Evolutionary conservation across 768 basidiomycete species (phyloP).

Genomic region (Ramaria rubella): DNA sequence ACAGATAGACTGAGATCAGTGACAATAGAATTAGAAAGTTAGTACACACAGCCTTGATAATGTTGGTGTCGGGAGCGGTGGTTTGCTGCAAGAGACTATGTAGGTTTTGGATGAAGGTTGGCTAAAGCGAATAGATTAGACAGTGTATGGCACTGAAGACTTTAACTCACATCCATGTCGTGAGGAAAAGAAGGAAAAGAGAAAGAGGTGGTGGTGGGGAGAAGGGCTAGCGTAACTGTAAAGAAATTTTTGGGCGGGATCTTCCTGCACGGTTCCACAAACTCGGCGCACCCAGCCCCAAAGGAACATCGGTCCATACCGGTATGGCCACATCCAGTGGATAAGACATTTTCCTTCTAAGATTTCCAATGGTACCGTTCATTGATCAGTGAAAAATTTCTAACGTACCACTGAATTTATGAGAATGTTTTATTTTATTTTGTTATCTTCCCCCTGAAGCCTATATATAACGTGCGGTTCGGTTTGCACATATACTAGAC

Average conservation of each 20-base stretch:
- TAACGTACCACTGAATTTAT: too few relatives aligned
- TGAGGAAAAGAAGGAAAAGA: slow-evolving; percentile 7
- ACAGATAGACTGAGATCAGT: slow-evolving; percentile 14
- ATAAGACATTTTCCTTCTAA: too few relatives aligned
- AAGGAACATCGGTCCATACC: too few relatives aligned
- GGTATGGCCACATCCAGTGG: too few relatives aligned
- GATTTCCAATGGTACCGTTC: too few relatives aligned
- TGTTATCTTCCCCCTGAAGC: too few relatives aligned
- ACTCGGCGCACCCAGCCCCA: slow-evolving; percentile 9
- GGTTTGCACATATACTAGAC: too few relatives aligned
- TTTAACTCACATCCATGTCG: slow-evolving; percentile 5
- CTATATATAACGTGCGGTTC: too few relatives aligned
- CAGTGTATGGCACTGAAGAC: neutral
- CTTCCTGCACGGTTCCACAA: slow-evolving; percentile 5
- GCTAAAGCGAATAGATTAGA: slow-evolving; percentile 1
- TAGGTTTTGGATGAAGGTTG: slow-evolving; percentile 64
- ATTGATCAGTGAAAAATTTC: too few relatives aligned
- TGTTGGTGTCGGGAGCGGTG: slow-evolving; percentile 79
- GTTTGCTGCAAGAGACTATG: slow-evolving; percentile 83
- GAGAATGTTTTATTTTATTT: too few relatives aligned
- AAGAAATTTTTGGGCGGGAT: slow-evolving; percentile 11
- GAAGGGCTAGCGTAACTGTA: slow-evolving; percentile 6
- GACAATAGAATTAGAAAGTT: slow-evolving; percentile 16
- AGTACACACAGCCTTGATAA: slow-evolving; percentile 80
- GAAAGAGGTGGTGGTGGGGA: slow-evolving; percentile 11